These are phyloP conservation scores for Aspergillus alliaceus DNA, from an alignment of 2,329 filamentous ascomycete species.

Conservation along the genomic window DNA sequence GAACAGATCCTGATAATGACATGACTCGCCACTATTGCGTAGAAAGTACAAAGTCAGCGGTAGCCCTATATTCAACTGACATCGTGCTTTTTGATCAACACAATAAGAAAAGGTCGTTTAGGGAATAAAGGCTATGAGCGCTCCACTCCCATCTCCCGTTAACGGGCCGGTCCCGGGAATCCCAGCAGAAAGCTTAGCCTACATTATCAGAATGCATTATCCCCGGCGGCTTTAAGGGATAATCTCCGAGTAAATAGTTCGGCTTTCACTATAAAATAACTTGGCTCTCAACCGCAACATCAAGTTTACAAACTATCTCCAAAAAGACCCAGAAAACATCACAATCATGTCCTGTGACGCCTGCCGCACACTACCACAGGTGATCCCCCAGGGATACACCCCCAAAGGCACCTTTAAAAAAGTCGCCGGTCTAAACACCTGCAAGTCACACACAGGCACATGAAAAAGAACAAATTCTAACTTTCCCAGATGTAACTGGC, in stretches of 20 bases:
- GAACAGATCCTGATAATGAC: not conserved
- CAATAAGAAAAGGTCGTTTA: not conserved
- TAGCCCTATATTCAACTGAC: not conserved
- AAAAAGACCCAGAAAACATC: not conserved
- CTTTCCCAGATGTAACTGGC: slow-evolving; percentile 37
- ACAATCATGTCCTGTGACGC: slow-evolving; percentile 30
- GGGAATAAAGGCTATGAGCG: not conserved
- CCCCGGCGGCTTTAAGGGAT: not conserved
- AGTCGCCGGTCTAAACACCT: slow-evolving; percentile 58
- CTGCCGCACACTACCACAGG: slow-evolving; percentile 46
- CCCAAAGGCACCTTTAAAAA: slow-evolving; percentile 58
- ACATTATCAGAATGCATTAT: not conserved
- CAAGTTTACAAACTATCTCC: not conserved
- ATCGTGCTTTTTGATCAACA: not conserved
- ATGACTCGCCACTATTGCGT: not conserved
- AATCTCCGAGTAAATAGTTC: not conserved
- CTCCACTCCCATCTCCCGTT: not conserved
- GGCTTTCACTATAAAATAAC: not conserved
- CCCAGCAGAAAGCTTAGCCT: not conserved
- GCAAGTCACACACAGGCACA: slow-evolving; percentile 24
- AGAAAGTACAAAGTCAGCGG: not conserved
- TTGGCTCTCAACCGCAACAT: not conserved
- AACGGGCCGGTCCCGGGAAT: slow-evolving; percentile 2
- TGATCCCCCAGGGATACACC: slow-evolving; percentile 57
- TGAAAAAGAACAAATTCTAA: not conserved